Conservation (phyloP, 2,329 filamentous ascomycete genomes). For the Verticillium nonalfalfae region DNA sequence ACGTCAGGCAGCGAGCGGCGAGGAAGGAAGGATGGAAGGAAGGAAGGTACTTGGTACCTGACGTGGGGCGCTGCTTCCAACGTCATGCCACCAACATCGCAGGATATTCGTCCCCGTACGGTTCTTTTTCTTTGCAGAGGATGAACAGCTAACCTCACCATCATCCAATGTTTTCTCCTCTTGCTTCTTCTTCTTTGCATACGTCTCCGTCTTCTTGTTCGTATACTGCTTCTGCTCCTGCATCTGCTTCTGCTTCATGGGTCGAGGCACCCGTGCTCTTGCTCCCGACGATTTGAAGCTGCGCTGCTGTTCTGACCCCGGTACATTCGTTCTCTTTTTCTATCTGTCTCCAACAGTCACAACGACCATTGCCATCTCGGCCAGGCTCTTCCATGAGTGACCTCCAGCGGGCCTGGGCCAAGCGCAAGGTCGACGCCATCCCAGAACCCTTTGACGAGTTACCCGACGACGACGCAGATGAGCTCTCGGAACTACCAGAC, state of each 20-base stretch:
- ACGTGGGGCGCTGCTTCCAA: not conserved
- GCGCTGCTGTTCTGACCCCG: too few relatives aligned
- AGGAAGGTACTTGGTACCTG: not conserved
- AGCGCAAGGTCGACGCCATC: slow-evolving; percentile 61
- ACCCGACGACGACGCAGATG: slow-evolving; percentile 41
- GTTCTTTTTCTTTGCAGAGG: not conserved
- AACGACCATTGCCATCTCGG: not conserved
- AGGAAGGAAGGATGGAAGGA: too few relatives aligned
- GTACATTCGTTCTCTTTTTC: too few relatives aligned
- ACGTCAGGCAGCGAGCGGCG: too few relatives aligned
- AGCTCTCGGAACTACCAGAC: slow-evolving; percentile 38
- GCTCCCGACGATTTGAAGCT: too few relatives aligned
- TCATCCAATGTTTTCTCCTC: slow-evolving; percentile 1
- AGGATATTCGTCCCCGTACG: not conserved
- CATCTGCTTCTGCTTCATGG: too few relatives aligned
- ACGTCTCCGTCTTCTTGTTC: too few relatives aligned
- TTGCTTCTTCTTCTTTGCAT: not conserved
- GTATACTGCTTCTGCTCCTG: too few relatives aligned
- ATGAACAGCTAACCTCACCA: not conserved
- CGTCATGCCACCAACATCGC: not conserved
- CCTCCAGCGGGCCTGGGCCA: slow-evolving; percentile 72
- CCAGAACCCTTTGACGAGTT: slow-evolving; percentile 45
- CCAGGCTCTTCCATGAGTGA: slow-evolving; percentile 59
- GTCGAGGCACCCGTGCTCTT: too few relatives aligned
- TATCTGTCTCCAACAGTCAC: too few relatives aligned